A percentile compares a stretch with the other conserved stretches of the same genome.
These are phyloP conservation scores for Phytophthora hibernalis DNA, from an alignment of 352 stramenopile genomes.

Conservation along the genomic window DNA sequence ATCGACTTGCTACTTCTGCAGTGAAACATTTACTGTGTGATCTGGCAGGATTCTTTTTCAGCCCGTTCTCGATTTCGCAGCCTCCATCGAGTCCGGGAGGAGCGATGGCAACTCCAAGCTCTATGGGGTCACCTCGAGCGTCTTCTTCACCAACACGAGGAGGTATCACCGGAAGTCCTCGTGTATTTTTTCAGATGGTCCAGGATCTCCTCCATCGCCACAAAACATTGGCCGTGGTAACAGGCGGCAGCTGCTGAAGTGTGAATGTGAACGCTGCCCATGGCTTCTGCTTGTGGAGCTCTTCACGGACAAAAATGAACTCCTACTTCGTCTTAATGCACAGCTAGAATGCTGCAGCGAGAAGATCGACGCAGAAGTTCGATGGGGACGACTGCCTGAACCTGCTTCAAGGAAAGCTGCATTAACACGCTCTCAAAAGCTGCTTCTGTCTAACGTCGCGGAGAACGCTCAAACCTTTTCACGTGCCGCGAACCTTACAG, in stretches of 20 bases:
- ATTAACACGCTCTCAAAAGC: constrained; percentile 73
- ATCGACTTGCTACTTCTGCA: constrained; percentile 57
- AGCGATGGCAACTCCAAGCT: constrained; percentile 5
- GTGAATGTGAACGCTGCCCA: constrained; percentile 71
- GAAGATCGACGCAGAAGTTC: constrained; percentile 80
- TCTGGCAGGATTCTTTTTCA: constrained; percentile 67
- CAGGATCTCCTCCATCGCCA: constrained; percentile 33
- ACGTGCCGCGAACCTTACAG: constrained; percentile 56
- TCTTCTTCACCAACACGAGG: constrained; percentile 32
- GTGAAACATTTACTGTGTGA: constrained; percentile 69
- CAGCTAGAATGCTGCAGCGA: constrained; percentile 76
- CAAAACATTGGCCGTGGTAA: constrained; percentile 35
- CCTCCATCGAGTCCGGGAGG: constrained; percentile 23
- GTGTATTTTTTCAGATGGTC: constrained; percentile 23
- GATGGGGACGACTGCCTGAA: constrained; percentile 74
- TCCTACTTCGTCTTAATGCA: constrained; percentile 73
- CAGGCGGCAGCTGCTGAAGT: constrained; percentile 65
- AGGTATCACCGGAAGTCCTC: constrained; percentile 28
- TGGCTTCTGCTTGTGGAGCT: constrained; percentile 79
- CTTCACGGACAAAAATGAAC: constrained; percentile 75
- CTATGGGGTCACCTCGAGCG: constrained; percentile 15
- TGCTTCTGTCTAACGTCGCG: constrained; percentile 55
- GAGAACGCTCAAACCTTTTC: constrained; percentile 43
- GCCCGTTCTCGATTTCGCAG: constrained; percentile 44
- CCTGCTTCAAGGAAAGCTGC: constrained; percentile 65